phyloP scores from a whole-genome alignment of 2,329 filamentous ascomycete genomes.

The Bipolaris gigantea region DNA sequence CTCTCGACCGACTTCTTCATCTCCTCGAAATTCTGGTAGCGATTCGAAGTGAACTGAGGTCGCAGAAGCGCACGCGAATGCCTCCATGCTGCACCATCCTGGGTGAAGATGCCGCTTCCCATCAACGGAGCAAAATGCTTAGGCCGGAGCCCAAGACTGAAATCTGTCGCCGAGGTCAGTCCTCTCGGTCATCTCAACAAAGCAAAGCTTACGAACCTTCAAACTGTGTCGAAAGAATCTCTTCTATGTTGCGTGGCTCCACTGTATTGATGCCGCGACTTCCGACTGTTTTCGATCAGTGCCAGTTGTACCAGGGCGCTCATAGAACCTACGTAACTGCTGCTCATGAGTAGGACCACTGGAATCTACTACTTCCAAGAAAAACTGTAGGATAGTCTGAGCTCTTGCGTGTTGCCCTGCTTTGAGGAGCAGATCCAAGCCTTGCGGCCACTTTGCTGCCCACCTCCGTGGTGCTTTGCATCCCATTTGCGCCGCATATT shows the following conservation, averaged over 20 bases:
- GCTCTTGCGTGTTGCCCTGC: conserved; percentile 8
- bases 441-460: conserved; percentile 15
- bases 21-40: conserved; percentile 36
- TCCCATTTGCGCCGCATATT: conserved; percentile 2
- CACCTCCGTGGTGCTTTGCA: conserved; percentile 7
- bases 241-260: no score
- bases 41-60: conserved; percentile 39
- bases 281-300: no score
- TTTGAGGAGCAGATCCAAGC: conserved; percentile 18
- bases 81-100: conserved; percentile 30
- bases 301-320: no score
- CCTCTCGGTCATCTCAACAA: not conserved
- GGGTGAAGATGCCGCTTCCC: conserved; percentile 21
- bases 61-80: conserved; percentile 38
- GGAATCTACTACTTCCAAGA: conserved; percentile 35
- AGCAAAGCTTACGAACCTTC: not conserved
- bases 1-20: conserved; percentile 30
- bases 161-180: conserved; percentile 4
- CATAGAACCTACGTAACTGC: no score
- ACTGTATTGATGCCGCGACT: no score
- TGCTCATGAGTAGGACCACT: conserved; percentile 25
- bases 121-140: conserved; percentile 14
- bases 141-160: conserved; percentile 8
- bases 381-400: conserved; percentile 25
- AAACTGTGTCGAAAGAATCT: no score